Percentiles rank a stretch among this genome's conserved stretches.
These are phyloP conservation scores for Puccinia hordei DNA, from an alignment of 1,284 basidiomycete genomes.

Conservation along the genomic window DNA sequence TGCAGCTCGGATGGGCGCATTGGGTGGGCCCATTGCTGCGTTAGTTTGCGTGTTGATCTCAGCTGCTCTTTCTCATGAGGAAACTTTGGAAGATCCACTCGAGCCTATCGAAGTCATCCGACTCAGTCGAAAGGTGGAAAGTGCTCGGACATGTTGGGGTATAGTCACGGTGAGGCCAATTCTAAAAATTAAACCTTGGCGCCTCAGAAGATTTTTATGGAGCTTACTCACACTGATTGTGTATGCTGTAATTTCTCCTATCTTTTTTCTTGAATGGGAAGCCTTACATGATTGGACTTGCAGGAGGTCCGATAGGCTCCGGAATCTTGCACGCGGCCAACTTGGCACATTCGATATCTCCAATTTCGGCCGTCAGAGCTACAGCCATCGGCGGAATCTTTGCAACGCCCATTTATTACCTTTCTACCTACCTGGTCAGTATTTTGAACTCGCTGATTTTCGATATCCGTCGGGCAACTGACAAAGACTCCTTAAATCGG, in stretches of 20 bases:
- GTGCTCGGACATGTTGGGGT: neutral
- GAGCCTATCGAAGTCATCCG: constrained; percentile 15
- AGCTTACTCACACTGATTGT: neutral
- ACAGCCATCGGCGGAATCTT: constrained; percentile 34
- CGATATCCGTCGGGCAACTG: neutral
- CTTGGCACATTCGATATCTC: constrained; percentile 14
- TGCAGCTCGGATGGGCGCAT: constrained; percentile 33
- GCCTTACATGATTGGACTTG: constrained; percentile 38
- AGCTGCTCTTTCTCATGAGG: neutral
- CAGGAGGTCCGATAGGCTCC: constrained; percentile 27
- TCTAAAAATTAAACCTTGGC: neutral
- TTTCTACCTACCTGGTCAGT: constrained; percentile 26
- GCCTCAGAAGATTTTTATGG: too few relatives aligned
- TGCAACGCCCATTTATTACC: constrained; percentile 34
- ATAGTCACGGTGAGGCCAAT: constrained; percentile 15
- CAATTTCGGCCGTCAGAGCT: constrained; percentile 25
- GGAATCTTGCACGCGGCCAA: constrained; percentile 17
- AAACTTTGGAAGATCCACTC: neutral
- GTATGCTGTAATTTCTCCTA: neutral
- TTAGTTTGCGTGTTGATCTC: constrained; percentile 26
- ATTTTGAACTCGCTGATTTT: neutral
- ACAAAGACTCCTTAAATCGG: too few relatives aligned
- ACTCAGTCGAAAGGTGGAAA: neutral
- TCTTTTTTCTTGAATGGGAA: neutral
- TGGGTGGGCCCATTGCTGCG: constrained; percentile 35